Base-by-base conservation (phyloP, 2,329 filamentous ascomycete species). In the Salinomyces thailandicus region DNA sequence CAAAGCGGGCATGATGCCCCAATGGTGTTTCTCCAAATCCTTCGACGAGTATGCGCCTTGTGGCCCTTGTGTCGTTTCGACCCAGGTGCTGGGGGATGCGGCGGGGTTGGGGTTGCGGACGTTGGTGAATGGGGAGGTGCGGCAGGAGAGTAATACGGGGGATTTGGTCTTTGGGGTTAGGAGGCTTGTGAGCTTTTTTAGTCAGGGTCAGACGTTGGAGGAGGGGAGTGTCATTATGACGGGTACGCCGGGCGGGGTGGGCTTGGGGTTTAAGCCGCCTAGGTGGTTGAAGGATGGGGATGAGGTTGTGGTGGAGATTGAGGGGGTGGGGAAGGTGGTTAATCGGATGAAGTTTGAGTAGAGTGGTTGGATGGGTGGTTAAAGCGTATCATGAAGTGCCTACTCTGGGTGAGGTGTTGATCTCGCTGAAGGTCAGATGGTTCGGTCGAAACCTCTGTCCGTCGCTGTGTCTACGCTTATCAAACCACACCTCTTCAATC, bases 11-110 rank as follows among this genome's bases (percentile, higher is more conserved):
- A 60, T 54, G 0, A 67, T 74, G 0, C 71, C 71, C 0, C 73
- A 77, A 48, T 76, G 70, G 70, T 62, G 66, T 0, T 76, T 75
- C 46, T 66, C 61, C 12, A 76, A 77, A 46, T 68, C 69, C 0
- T 76, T 77, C 37, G 71, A 77, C 46, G 71, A 63, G 0, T 76
- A 62, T 45, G 68, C 69, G 0, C 73, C 73, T 0, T 37, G 77
- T 0, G 73, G 72, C 0, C 72, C 72, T 0, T 57, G 55, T 24
- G 51, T 76, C 1, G 66, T 74, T 0, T 54, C 57, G 2, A 52
- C 57, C 0, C 51, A 52, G 1, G 36, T 71, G 1, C 50, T 75
- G 0, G 48, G 54, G 0, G 64, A 71, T 34, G 68, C 68, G 0
- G 49, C 47, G 1, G 46, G 50, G 13, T 52, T 75, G 31, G 49